Evolutionary conservation across 2,329 filamentous ascomycete genomes (phyloP), one percentile per base, ranked within the genome.

Genomic region (Grosmannia penicillata): DNA sequence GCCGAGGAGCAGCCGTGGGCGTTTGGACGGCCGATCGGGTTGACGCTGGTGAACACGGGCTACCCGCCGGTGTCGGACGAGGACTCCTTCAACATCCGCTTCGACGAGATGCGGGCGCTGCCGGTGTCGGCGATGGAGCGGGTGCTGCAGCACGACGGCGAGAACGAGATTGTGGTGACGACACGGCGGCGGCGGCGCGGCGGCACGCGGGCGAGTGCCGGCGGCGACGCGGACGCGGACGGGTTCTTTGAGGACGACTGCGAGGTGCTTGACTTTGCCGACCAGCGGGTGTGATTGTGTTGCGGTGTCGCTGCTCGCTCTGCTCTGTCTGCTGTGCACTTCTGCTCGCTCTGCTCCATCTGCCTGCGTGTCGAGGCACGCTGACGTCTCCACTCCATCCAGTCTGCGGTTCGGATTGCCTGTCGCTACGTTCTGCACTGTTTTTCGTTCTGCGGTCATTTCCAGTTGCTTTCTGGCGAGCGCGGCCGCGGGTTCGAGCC

Each of bases 231-330:
- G 2, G 28, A 77, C 32, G 80, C 83, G 41, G 76, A 79, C 39
- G 81, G 80, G 3, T 93, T 93, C 57, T 93, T 93, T 51, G 86
- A 94, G 58, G 84, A 94, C 54, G 86, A 93, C 53, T 91, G 83
- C 48, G 85, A 93, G 55, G 82, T 94, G 41, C 69, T 93, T 45
- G 85, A 93, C 60, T 93, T 91, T 69, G 82, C 85, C 19, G 74
- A 76, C 50, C 74, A 78, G 58, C 62, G 74, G 53, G 74, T 78
- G 24, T 78, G 54, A 66, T 43, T 35, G n/a, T 24, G 30, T 33
- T 35, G 22, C n/a, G n/a, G n/a, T n/a, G 22, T 36, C n/a, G 22
- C 29, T 33, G 33, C 23, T 23, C 27, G 33, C 25, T 35, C n/a
- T 32, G 13, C 23, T 23, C 3, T 31, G n/a, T 32, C 30, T 21